A percentile compares a stretch with the other conserved stretches of the same genome.
phyloP scores from a whole-genome alignment of 441 rosid genomes.

The Erodium trifolium region DNA sequence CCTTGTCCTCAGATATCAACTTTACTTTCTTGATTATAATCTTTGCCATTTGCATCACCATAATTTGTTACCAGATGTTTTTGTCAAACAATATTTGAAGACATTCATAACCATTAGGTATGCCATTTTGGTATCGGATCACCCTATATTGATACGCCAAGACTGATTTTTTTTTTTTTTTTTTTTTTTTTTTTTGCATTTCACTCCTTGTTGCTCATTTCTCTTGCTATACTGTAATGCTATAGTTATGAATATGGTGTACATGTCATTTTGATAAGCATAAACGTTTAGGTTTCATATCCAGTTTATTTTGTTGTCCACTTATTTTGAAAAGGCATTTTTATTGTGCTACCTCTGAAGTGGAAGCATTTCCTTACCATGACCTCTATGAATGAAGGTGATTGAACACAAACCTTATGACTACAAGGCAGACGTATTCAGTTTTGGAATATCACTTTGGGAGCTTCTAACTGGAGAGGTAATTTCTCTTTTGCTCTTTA shows the following conservation, averaged over 20 bases:
- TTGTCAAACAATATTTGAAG: background rate
- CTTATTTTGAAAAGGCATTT: background rate
- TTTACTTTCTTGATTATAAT: background rate
- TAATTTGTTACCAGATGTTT: too few relatives aligned
- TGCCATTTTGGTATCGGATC: background rate
- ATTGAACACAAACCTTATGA: slow-evolving; percentile 88
- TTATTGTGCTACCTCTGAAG: background rate
- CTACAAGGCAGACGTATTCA: slow-evolving; percentile 84
- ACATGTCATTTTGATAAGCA: background rate
- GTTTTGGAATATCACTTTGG: slow-evolving; percentile 82
- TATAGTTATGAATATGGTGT: background rate
- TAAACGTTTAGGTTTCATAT: background rate
- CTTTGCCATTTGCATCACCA: background rate
- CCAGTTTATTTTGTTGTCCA: background rate
- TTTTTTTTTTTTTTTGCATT: background rate
- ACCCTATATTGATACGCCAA: background rate
- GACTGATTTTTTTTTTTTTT: background rate
- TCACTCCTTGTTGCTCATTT: background rate
- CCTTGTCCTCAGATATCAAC: background rate
- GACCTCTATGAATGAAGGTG: slow-evolving; percentile 52
- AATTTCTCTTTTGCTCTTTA: slow-evolving; percentile 23
- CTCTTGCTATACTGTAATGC: background rate
- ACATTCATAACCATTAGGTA: background rate
- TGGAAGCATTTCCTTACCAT: slow-evolving; percentile 17
- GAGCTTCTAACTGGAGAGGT: slow-evolving; percentile 92